Conservation (phyloP, 2,329 filamentous ascomycete genomes). For the Ampelomyces quisqualis region DNA sequence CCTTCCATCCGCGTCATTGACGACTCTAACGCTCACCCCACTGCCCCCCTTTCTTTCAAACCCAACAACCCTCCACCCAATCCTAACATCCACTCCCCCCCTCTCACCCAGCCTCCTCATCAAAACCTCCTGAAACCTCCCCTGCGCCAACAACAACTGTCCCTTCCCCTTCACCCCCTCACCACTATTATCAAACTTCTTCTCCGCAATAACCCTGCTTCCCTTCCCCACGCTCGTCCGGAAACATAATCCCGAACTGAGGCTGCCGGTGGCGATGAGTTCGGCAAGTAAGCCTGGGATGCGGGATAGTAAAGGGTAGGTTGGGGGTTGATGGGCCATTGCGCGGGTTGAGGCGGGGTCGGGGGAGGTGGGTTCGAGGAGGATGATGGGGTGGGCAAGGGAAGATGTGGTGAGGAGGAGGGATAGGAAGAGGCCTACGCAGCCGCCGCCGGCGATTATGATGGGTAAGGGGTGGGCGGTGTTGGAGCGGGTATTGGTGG, state of each 20-base stretch:
- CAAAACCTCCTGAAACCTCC: constrained; percentile 34
- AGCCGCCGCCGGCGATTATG: constrained; percentile 45
- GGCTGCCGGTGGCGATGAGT: constrained; percentile 29
- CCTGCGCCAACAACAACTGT: constrained; percentile 35
- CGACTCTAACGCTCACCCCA: not conserved
- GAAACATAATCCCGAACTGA: constrained; percentile 33
- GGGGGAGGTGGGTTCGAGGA: constrained; percentile 30
- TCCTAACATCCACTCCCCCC: constrained; percentile 17
- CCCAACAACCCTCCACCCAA: constrained; percentile 23
- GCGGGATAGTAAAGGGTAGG: constrained; percentile 43
- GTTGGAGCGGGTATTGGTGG: constrained; percentile 5
- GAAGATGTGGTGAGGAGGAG: constrained; percentile 41
- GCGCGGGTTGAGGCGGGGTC: constrained; percentile 42
- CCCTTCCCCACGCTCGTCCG: constrained; percentile 26
- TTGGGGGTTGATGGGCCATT: constrained; percentile 47
- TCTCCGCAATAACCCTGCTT: constrained; percentile 30
- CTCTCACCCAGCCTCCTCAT: constrained; percentile 18
- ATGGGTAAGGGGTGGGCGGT: constrained; percentile 22
- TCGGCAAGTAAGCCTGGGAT: constrained; percentile 41
- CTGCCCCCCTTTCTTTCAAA: constrained; percentile 3
- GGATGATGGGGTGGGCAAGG: constrained; percentile 39
- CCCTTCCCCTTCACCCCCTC: constrained; percentile 26
- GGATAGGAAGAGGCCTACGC: constrained; percentile 46
- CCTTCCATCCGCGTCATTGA: not conserved
- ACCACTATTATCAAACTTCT: constrained; percentile 24